Base-by-base conservation (phyloP, 23 red algal species). In the Gracilariopsis chorda region DNA sequence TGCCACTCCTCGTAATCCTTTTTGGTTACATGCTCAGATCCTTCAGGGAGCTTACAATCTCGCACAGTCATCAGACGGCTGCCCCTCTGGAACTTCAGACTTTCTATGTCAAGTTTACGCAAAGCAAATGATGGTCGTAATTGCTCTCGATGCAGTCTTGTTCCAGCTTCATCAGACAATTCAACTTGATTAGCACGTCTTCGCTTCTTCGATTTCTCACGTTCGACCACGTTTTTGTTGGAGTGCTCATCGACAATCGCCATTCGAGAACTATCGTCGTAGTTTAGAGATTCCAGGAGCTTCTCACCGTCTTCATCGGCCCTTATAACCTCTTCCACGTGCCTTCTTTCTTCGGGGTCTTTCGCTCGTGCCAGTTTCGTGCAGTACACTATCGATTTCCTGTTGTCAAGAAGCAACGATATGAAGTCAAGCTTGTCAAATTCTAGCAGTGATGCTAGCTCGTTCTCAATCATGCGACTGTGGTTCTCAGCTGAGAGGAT, bases 361-460 rank as follows among this genome's bases (percentile, higher is more conserved):
- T 88, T 64, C 4, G 94, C 75, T 46, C 80, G 79, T 7, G 94
- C 85, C 45, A 88, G 41, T 62, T 51, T 74, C 27, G 76, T 91
- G 67, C 94, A 90, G 17, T 52, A 88, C 9, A 75, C 58, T 51
- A 96, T 87, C 14, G 71, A 62, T 30, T 69, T 78, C 21, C 94
- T 87, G 45, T 96, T 88, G 1, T 76, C 79, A 12, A 96, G 43
- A 28, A 96, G 35, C 34, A 87, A 46, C 33, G 77, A 82, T 29
- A 96, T 57, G 37, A 96, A 83, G 53, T 96, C 94, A 78, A 96
- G 83, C 61, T 96, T 96, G 58, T 96, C 94, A 44, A 86, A 96
- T 16, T 69, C 86, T 21, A 96, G 48, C 72, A 87, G 29, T 19
- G 48, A 29, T 24, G 70, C 89, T 44, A 87, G 75, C 44, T 78